A percentile compares a stretch with the other conserved stretches of the same genome.
Evolutionary conservation across 169 alveolate species (phyloP).

Genomic region (Plasmodium yoelii): DNA sequence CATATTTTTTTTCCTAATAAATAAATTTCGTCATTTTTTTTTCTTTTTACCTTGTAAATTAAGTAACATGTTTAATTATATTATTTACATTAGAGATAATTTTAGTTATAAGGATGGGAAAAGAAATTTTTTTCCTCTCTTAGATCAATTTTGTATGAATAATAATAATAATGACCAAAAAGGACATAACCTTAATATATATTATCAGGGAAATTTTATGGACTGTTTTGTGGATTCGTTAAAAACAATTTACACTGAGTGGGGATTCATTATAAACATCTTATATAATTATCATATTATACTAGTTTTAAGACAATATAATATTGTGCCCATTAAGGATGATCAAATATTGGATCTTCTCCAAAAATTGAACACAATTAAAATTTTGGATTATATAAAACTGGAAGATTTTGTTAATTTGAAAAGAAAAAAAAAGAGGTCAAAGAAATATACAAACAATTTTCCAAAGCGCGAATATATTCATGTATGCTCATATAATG

Average conservation of each 20-base stretch:
- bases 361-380: slow-evolving; percentile 17
- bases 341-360: slow-evolving; percentile 39
- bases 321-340: slow-evolving; percentile 32
- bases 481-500: background rate
- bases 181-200: slow-evolving; percentile 1
- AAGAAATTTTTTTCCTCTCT: slow-evolving; percentile 17
- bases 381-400: slow-evolving; percentile 23
- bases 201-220: slow-evolving; percentile 64
- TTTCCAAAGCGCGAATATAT: background rate
- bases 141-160: slow-evolving; percentile 25
- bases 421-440: slow-evolving; percentile 19
- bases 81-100: slow-evolving; percentile 34
- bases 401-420: slow-evolving; percentile 48
- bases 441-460: background rate
- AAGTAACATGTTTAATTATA: slow-evolving; percentile 56
- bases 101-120: slow-evolving; percentile 11
- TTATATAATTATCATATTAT: slow-evolving; percentile 63
- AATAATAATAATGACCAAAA: background rate
- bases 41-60: slow-evolving; percentile 49
- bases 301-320: slow-evolving; percentile 49
- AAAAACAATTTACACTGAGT: slow-evolving; percentile 47
- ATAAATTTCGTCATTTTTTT: slow-evolving; percentile 67
- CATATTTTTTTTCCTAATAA: slow-evolving; percentile 33
- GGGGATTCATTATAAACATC: slow-evolving; percentile 36
- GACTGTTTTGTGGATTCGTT: slow-evolving; percentile 54